Evolutionary conservation across 1,284 basidiomycete genomes (phyloP), one percentile per base, ranked within the genome.

Genomic region (Trametes pubescens): DNA sequence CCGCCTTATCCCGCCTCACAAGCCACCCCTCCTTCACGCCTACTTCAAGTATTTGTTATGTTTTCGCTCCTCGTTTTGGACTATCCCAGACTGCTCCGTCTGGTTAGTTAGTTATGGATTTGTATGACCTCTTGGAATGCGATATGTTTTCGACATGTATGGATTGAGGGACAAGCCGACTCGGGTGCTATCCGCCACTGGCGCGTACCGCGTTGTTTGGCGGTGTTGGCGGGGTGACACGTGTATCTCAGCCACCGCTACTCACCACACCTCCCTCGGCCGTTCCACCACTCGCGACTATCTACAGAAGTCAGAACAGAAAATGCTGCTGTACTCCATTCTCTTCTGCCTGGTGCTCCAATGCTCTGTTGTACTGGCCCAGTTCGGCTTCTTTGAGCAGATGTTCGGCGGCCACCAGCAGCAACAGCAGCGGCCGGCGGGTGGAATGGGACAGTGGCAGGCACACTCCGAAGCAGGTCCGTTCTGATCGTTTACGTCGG

Each of bases 311-410:
- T 16, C 13, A 16, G 21, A 7, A 44, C 8, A 44, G 18, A 29
- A 26, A 43, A 69, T 69, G 68, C 38, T 62, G 13, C 26, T 65
- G 1, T 26, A 65, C n/a, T 46, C 55, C 6, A 26, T 67, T 6
- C n/a, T 66, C 8, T 24, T 70, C 11, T 66, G 59, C 44, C 40
- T 68, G 2, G 2, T 63, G 1, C 48, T 65, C 1, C 57, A 65
- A 4, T 43, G 55, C 26, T 61, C 69, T 1, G 38, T 51, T 1
- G 67, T 61, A 2, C 44, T 40, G 13, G 87, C 84, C 4, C 87
- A 89, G 69, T 90, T 90, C 71, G 74, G 76, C 46, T 89, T 89
- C 76, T 90, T 90, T 69, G 83, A 87, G 61, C 82, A 83, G 58
- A 87, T 89, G 84, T 89, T 88, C 57, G 78, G 78, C 9, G 80